A percentile compares a stretch with the other conserved stretches of the same genome.
Evolutionary conservation across 805 yeast genomes (phyloP).

Genomic region (Kluyveromyces wickerhamii): DNA sequence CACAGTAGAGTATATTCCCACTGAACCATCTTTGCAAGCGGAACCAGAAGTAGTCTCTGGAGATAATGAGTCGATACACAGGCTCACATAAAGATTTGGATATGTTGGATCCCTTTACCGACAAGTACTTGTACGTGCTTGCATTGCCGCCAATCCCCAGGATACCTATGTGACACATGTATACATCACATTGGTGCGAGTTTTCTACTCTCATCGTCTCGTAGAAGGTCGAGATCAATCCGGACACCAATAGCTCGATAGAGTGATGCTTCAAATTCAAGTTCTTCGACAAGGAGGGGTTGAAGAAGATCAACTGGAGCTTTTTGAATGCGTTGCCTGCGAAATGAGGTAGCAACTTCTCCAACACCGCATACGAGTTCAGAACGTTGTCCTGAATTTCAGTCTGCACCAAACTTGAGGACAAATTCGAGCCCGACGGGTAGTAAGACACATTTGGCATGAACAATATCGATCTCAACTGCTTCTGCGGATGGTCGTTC

Average conservation of each 20-base stretch:
- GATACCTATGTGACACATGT: slow-evolving; percentile 23
- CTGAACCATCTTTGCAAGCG: slow-evolving; percentile 5
- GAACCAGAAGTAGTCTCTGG: slow-evolving; percentile 8
- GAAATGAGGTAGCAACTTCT: slow-evolving; percentile 19
- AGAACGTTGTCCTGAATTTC: slow-evolving; percentile 23
- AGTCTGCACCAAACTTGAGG: slow-evolving; percentile 15
- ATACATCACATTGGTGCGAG: slow-evolving; percentile 10
- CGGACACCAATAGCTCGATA: slow-evolving; percentile 23
- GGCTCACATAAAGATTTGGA: slow-evolving; percentile 19
- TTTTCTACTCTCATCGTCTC: slow-evolving; percentile 12
- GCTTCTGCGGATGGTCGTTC: slow-evolving; percentile 7
- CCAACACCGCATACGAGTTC: slow-evolving; percentile 16
- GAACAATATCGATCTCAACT: slow-evolving; percentile 21
- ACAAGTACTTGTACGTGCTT: slow-evolving; percentile 26
- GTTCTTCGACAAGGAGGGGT: slow-evolving; percentile 25
- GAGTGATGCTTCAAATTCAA: slow-evolving; percentile 20
- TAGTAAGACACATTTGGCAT: slow-evolving; percentile 29
- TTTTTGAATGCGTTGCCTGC: slow-evolving; percentile 6
- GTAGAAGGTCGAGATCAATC: slow-evolving; percentile 19
- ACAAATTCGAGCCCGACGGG: slow-evolving; percentile 20
- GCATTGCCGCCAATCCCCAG: slow-evolving; percentile 26
- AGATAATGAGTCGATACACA: slow-evolving; percentile 20
- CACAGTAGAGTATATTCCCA: slow-evolving; percentile 8
- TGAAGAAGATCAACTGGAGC: slow-evolving; percentile 22
- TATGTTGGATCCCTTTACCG: slow-evolving; percentile 20